A percentile compares a stretch with the other conserved stretches of the same genome.
phyloP scores from a whole-genome alignment of 2,329 filamentous ascomycete genomes.

The Paecilomyces formosus region DNA sequence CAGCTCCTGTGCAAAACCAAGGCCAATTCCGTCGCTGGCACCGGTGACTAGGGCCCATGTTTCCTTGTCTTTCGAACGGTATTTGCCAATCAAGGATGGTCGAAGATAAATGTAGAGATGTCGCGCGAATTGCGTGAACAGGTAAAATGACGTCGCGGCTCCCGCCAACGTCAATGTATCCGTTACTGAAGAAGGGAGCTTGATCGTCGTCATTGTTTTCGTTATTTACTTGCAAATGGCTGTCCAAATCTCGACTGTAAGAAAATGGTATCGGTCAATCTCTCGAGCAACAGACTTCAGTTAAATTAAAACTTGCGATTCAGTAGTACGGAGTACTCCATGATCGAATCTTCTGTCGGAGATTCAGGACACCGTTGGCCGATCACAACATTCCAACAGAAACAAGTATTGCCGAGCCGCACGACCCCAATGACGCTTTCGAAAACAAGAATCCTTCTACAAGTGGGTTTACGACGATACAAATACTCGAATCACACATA shows the following conservation, averaged over 20 bases:
- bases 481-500: not conserved
- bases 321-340: not conserved
- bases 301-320: not conserved
- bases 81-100: conserved; percentile 11
- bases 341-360: not conserved
- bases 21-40: conserved; percentile 49
- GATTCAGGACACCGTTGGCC: not conserved
- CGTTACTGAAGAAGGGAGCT: not conserved
- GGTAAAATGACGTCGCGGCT: not conserved
- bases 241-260: not conserved
- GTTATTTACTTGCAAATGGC: not conserved
- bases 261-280: not conserved
- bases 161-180: not conserved
- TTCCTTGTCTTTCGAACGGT: conserved; percentile 7
- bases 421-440: not conserved
- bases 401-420: not conserved
- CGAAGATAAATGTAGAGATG: conserved; percentile 10
- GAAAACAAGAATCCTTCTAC: not conserved
- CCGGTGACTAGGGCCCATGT: conserved; percentile 48
- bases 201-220: not conserved
- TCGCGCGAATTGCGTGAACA: not conserved
- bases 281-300: not conserved
- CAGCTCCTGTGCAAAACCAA: conserved; percentile 45
- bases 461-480: not conserved
- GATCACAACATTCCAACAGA: not conserved